Percentiles rank a stretch among this genome's conserved stretches.
Conservation (phyloP, 1,284 basidiomycete genomes). For the Somion occarium region DNA sequence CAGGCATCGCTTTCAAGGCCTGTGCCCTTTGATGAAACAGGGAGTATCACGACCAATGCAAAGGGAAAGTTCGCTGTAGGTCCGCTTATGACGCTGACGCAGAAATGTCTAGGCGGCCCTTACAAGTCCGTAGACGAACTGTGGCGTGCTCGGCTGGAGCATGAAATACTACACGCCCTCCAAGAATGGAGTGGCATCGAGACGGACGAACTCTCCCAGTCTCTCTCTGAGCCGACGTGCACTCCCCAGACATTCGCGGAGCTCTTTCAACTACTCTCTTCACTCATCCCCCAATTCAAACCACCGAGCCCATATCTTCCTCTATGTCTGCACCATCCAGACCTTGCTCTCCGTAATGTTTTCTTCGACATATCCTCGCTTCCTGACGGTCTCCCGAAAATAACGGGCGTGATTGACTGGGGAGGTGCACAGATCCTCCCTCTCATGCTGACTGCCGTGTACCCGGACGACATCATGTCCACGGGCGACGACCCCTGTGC, state of each 20-base stretch:
- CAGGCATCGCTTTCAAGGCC: slow-evolving; percentile 12
- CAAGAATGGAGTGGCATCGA: slow-evolving; percentile 3
- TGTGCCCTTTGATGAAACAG: slow-evolving; percentile 11
- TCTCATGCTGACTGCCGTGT: background rate
- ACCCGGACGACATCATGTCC: background rate
- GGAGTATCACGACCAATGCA: slow-evolving; percentile 5
- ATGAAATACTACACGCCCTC: slow-evolving; percentile 9
- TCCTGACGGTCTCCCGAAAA: background rate
- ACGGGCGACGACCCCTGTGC: background rate
- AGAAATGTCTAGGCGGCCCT: slow-evolving; percentile 4
- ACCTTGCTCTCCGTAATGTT: background rate
- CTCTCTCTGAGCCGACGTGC: background rate
- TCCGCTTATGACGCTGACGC: background rate
- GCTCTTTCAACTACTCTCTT: slow-evolving; percentile 12
- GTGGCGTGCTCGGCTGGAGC: slow-evolving; percentile 7
- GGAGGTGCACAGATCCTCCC: background rate
- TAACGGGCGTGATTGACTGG: background rate
- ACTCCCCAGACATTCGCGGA: slow-evolving; percentile 9
- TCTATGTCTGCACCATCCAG: background rate
- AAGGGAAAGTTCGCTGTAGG: background rate
- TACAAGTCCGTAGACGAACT: slow-evolving; percentile 4
- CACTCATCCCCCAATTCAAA: slow-evolving; percentile 9
- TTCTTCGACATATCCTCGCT: background rate
- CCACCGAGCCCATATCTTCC: background rate
- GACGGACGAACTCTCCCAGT: slow-evolving; percentile 5